Evolutionary conservation across 176 grass and related monocot genomes (phyloP), one percentile per base, ranked within the genome.

Genomic region (Eleusine indica): DNA sequence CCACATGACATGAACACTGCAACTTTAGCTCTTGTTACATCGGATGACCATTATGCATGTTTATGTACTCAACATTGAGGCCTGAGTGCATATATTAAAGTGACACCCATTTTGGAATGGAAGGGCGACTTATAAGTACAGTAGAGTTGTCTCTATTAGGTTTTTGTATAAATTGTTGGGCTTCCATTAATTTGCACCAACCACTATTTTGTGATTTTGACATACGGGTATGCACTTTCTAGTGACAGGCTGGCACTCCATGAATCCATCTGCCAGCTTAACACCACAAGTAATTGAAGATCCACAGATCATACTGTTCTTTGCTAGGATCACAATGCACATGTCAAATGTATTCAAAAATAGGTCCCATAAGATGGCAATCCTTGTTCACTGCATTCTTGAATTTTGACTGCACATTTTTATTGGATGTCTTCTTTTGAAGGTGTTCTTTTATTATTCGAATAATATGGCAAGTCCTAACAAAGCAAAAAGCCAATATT

Each of bases 381-480:
- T 44, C 9, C 9, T 58, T 81, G n/a, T 80, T 39, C 11, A 9
- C 18, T 53, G 44, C 46, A 28, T 54, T 56, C 19, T 69, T 21
- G 11, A 53, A 51, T 73, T 10, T 48, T 38, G 19, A 12, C 61
- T 79, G 57, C 14, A 66, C 30, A 66, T 74, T 74, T 41, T 35
- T 18, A 47, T 4, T 79, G 42, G 42, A 47, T 47, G 9, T 47
- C 14, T 37, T 35, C 5, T 2, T 74, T 73, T 66, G 9, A 53
- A 53, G 19, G 17, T 7, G 15, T 72, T 82, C 18, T 65, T 66
- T 18, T 39, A n/a, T 49, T 83, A 17, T 22, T 17, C 11, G 48
- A 42, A 82, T 47, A 71, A 82, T 47, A 71, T 43, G 46, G 1
- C 12, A 48, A n/a, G 8, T 82, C 22, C 22, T 53, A 82, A 61